A percentile compares a stretch with the other conserved stretches of the same genome.
Conservation (phyloP, 73 alveolate genomes). For the Paraurostyla sp. region DNA sequence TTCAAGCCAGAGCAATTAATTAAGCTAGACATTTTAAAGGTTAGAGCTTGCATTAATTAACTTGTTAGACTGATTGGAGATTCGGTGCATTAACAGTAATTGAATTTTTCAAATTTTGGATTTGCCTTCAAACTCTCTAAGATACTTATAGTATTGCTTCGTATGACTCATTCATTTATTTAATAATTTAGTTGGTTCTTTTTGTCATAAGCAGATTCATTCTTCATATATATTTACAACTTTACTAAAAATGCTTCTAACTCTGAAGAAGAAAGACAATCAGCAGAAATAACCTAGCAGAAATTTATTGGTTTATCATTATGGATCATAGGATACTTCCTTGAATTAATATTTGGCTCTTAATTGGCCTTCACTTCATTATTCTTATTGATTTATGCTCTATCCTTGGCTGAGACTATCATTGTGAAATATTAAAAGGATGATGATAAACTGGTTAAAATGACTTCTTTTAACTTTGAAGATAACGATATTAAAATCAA, state of each 20-base stretch:
- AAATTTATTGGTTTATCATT: conserved; percentile 50
- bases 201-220: conserved; percentile 22
- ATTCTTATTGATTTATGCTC: not conserved
- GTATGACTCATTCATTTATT: not conserved
- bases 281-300: not conserved
- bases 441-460: not conserved
- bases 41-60: not conserved
- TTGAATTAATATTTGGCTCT: conserved; percentile 32
- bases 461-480: conserved; percentile 31
- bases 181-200: conserved; percentile 29
- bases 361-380: not conserved
- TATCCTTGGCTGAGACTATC: conserved; percentile 19
- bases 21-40: not conserved
- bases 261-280: not conserved
- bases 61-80: conserved; percentile 32
- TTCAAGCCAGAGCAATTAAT: conserved; percentile 38
- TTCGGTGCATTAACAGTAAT: conserved; percentile 38
- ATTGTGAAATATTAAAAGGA: conserved; percentile 12
- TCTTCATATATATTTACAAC: conserved; percentile 1
- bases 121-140: not conserved
- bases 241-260: not conserved
- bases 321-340: conserved; percentile 41
- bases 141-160: conserved; percentile 37
- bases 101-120: conserved; percentile 15
- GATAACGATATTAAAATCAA: not conserved